A percentile compares a stretch with the other conserved stretches of the same genome.
These are phyloP conservation scores for Mrakia frigida DNA, from an alignment of 768 basidiomycete species.

Conservation along the genomic window DNA sequence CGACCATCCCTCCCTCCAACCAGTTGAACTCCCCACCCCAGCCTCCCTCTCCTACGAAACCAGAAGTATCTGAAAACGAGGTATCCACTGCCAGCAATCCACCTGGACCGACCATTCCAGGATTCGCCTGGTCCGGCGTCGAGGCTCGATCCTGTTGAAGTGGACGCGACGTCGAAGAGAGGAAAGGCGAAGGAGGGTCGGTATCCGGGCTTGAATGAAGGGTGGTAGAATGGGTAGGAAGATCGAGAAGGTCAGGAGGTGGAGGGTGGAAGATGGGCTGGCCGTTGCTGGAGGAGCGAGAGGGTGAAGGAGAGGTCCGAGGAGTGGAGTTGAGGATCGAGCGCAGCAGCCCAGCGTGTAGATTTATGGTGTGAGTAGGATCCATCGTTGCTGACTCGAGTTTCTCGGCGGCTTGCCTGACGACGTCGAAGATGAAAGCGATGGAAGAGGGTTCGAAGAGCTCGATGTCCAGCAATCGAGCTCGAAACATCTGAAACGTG, in stretches of 20 bases:
- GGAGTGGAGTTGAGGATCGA: not conserved
- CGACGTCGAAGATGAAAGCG: constrained; percentile 16
- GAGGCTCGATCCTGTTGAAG: not conserved
- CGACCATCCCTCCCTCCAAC: not conserved
- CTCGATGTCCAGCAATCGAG: constrained; percentile 19
- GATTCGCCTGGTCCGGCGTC: not conserved
- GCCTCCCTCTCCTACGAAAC: not conserved
- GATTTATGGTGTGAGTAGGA: not conserved
- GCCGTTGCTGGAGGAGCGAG: not conserved
- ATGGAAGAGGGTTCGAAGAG: constrained; percentile 9
- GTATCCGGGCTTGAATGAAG: not conserved
- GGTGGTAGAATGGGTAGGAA: not conserved
- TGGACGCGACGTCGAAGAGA: not conserved
- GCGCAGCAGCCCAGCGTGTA: constrained; percentile 3
- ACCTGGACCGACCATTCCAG: not conserved
- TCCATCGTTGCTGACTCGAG: constrained; percentile 8
- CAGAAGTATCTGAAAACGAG: not conserved
- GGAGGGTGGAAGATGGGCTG: not conserved
- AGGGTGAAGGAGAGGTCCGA: not conserved
- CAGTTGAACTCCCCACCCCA: not conserved
- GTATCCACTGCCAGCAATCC: not conserved
- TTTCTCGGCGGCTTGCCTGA: not conserved
- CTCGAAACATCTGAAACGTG: constrained; percentile 11
- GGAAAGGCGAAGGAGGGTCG: not conserved
- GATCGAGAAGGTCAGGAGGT: not conserved